Conservation (phyloP, 257 asterid genomes). For the Anisodus acutangulus region DNA sequence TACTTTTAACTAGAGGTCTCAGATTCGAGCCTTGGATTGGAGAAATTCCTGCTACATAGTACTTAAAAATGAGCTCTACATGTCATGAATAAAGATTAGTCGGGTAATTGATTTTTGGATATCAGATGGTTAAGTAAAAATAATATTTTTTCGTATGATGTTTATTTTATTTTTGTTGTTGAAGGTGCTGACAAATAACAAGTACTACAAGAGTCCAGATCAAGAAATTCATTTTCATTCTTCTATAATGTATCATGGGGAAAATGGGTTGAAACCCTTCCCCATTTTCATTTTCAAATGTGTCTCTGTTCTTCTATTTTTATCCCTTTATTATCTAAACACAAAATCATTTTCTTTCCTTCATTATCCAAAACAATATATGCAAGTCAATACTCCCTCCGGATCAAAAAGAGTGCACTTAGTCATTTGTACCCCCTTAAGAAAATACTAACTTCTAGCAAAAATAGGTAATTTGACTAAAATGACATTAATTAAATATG, state of each 20-base stretch:
- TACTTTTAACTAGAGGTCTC: not conserved
- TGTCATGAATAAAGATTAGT: not conserved
- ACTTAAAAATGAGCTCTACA: not conserved
- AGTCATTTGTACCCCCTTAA: too few relatives aligned
- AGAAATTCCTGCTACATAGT: too few relatives aligned
- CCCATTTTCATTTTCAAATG: slow-evolving; percentile 32
- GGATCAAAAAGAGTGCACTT: too few relatives aligned
- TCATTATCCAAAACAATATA: not conserved
- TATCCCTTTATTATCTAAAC: not conserved
- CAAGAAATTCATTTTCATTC: slow-evolving; percentile 50
- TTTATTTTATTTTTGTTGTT: not conserved
- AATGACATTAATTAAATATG: too few relatives aligned
- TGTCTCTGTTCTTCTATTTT: not conserved
- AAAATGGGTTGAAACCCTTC: slow-evolving; percentile 59
- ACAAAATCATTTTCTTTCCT: not conserved
- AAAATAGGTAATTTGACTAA: too few relatives aligned
- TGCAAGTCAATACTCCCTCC: not conserved
- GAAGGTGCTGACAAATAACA: slow-evolving; percentile 56
- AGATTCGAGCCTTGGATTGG: not conserved
- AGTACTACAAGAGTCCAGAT: slow-evolving; percentile 57
- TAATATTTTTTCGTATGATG: not conserved
- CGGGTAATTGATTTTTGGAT: too few relatives aligned
- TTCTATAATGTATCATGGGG: slow-evolving; percentile 54
- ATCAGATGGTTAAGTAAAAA: not conserved
- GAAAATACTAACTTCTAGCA: too few relatives aligned